A percentile compares a stretch with the other conserved stretches of the same genome.
Conservation (phyloP, 345 rosid genomes). For the Eucalyptus microcorys region DNA sequence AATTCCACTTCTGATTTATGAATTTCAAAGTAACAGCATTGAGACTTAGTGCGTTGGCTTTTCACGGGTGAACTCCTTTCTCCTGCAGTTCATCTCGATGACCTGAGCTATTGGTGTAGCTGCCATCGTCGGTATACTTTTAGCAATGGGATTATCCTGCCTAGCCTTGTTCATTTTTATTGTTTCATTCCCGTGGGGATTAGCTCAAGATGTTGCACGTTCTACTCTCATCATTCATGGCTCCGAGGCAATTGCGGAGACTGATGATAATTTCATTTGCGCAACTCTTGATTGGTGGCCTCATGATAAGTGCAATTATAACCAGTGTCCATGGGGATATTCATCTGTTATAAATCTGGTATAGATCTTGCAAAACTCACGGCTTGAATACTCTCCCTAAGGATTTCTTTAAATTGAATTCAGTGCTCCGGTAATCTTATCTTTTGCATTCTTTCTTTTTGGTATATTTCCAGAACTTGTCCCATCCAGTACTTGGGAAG, state of each 20-base stretch:
- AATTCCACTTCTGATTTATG: background rate
- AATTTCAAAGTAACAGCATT: background rate
- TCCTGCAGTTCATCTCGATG: background rate
- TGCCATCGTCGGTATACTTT: background rate
- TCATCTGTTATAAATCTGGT: conserved; percentile 77
- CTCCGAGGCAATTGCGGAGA: conserved; percentile 29
- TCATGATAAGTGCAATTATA: conserved; percentile 87
- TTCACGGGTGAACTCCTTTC: background rate
- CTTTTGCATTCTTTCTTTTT: background rate
- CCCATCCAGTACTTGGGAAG: conserved; percentile 64
- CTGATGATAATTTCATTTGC: conserved; percentile 74
- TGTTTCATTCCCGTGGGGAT: conserved; percentile 26
- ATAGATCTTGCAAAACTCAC: background rate
- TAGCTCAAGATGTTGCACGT: conserved; percentile 28
- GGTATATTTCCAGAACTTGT: conserved; percentile 50
- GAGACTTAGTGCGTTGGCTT: background rate
- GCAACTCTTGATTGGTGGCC: conserved; percentile 99
- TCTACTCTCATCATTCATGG: conserved; percentile 47
- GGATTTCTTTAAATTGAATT: background rate
- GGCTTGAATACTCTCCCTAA: background rate
- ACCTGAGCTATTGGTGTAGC: background rate
- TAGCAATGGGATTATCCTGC: conserved; percentile 26
- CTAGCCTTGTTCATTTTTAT: conserved; percentile 18
- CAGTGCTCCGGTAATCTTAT: background rate
- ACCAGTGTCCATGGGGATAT: conserved; percentile 88